These are phyloP conservation scores for Avicennia marina DNA, from an alignment of 257 asterid genomes.

Conservation along the genomic window DNA sequence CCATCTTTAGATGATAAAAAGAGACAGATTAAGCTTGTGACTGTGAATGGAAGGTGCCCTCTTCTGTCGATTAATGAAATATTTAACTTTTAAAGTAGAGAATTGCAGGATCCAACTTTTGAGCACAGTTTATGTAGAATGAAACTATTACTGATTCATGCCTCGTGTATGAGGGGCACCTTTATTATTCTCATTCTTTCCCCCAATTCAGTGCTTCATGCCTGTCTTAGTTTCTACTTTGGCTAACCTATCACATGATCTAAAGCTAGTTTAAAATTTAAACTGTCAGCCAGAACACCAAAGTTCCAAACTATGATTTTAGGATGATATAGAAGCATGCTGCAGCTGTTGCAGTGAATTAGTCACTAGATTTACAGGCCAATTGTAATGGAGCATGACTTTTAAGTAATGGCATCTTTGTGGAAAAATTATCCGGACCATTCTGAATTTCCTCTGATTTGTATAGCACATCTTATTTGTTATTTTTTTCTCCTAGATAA, in stretches of 20 bases:
- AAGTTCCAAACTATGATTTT: no score
- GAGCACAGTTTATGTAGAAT: not conserved
- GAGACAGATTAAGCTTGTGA: not conserved
- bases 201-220: no score
- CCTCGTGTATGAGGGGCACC: no score
- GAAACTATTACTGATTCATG: not conserved
- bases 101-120: not conserved
- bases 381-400: not conserved
- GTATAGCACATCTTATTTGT: not conserved
- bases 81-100: not conserved
- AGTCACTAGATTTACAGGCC: not conserved
- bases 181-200: no score
- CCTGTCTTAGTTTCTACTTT: no score
- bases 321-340: not conserved
- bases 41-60: not conserved
- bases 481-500: constrained; percentile 45
- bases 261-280: no score
- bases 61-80: not conserved
- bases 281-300: no score
- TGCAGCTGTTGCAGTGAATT: not conserved
- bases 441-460: constrained; percentile 9
- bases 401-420: not conserved
- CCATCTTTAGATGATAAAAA: not conserved
- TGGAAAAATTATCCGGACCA: not conserved
- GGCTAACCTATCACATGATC: no score